Evolutionary conservation across 1,139 yeast genomes (phyloP).

Genomic region (Debaryomyces singareniensis): DNA sequence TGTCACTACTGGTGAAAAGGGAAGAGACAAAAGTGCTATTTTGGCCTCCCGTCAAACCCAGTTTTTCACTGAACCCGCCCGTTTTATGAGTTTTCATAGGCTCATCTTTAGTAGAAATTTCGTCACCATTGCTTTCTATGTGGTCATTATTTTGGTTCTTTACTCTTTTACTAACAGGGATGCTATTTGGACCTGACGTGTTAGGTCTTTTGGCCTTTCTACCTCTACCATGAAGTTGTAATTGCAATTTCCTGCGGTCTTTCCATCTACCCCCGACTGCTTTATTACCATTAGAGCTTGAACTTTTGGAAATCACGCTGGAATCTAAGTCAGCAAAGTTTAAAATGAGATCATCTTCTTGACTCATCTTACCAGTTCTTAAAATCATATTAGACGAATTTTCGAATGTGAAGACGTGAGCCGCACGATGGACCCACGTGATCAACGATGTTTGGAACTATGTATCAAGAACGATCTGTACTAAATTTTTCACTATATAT

Average conservation of each 20-base stretch:
- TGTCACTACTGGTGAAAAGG: slow-evolving; percentile 69
- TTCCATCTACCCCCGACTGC: slow-evolving; percentile 74
- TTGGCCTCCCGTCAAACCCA: slow-evolving; percentile 46
- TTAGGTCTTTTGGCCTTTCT: slow-evolving; percentile 20
- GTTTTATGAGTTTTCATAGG: slow-evolving; percentile 19
- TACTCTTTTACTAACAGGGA: too few relatives aligned
- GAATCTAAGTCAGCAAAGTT: slow-evolving; percentile 47
- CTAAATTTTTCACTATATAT: too few relatives aligned
- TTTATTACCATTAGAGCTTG: slow-evolving; percentile 19
- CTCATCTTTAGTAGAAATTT: slow-evolving; percentile 8
- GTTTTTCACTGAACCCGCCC: slow-evolving; percentile 31
- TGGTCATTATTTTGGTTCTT: neutral
- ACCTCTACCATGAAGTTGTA: slow-evolving; percentile 42
- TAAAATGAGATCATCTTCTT: slow-evolving; percentile 61
- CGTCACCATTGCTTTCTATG: neutral
- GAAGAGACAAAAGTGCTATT: slow-evolving; percentile 72
- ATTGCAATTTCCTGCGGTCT: slow-evolving; percentile 60
- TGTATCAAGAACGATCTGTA: too few relatives aligned
- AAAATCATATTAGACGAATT: neutral
- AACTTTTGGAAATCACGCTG: slow-evolving; percentile 5
- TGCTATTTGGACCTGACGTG: neutral
- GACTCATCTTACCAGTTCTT: slow-evolving; percentile 13
- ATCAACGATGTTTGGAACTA: too few relatives aligned
- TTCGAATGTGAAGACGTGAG: neutral
- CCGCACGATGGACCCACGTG: slow-evolving; percentile 1